Evolutionary conservation across 768 basidiomycete species (phyloP).

Genomic region (Tremella mesenterica): DNA sequence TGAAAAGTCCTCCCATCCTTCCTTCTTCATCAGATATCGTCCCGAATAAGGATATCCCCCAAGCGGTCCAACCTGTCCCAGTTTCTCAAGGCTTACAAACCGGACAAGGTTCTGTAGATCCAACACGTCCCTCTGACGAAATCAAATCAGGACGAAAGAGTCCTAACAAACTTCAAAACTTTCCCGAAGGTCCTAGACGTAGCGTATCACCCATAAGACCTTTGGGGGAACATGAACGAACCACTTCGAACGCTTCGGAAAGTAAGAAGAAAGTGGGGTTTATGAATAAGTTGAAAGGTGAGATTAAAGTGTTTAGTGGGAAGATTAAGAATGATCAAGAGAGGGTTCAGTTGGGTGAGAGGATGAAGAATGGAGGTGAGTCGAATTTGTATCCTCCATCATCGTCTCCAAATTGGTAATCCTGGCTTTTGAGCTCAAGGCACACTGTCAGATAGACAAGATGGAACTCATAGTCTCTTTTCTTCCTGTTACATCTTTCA

Average conservation of each 20-base stretch:
- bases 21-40: no score
- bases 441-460: no score
- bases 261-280: conserved; percentile 31
- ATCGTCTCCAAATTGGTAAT: no score
- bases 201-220: no score
- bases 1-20: no score
- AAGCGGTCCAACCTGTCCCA: neutral
- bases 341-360: conserved; percentile 11
- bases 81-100: neutral
- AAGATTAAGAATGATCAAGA: conserved; percentile 13
- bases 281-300: conserved; percentile 34
- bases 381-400: neutral
- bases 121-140: neutral
- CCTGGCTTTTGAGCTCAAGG: no score
- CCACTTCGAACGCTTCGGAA: conserved; percentile 3
- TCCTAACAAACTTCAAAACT: neutral
- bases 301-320: conserved; percentile 22
- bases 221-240: no score
- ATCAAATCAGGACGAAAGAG: neutral
- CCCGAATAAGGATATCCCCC: neutral
- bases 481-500: no score
- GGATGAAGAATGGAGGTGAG: conserved; percentile 18
- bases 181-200: no score
- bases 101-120: neutral
- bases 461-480: no score